A percentile compares a stretch with the other conserved stretches of the same genome.
Conservation (phyloP, 2,329 filamentous ascomycete species). For the Ascochyta lentis region DNA sequence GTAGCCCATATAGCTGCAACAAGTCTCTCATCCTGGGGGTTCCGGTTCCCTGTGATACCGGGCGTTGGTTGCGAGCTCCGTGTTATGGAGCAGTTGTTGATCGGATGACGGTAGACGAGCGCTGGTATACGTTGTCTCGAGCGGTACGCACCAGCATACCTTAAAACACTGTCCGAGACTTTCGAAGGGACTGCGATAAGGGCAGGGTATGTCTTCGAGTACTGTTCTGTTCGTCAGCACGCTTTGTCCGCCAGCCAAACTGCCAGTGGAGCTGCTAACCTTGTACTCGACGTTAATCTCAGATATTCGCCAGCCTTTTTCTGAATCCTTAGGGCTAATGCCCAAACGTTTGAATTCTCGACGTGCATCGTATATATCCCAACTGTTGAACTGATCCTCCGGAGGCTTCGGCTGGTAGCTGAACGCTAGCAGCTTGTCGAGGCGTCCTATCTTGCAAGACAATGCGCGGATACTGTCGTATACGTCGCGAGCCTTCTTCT, state of each 20-base stretch:
- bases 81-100: conserved; percentile 97
- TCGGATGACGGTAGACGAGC: conserved; percentile 90
- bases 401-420: conserved; percentile 76
- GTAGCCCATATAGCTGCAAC: conserved; percentile 91
- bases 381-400: conserved; percentile 79
- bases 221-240: conserved; percentile 52
- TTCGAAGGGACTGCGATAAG: conserved; percentile 82
- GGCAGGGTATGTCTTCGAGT: conserved; percentile 91
- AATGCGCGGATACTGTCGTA: conserved; percentile 85
- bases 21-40: conserved; percentile 93
- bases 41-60: conserved; percentile 84
- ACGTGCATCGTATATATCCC: conserved; percentile 83
- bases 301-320: conserved; percentile 87
- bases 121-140: conserved; percentile 88
- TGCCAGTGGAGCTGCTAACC: conserved; percentile 45
- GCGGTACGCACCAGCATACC: conserved; percentile 88
- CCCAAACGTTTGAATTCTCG: conserved; percentile 88
- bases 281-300: conserved; percentile 87
- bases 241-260: background rate
- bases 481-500: conserved; percentile 77
- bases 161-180: conserved; percentile 96
- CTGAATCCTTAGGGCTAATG: conserved; percentile 78
- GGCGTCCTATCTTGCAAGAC: conserved; percentile 80
- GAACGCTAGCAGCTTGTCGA: conserved; percentile 93
- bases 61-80: conserved; percentile 91